These are phyloP conservation scores for Massariosphaeria phaeospora DNA, from an alignment of 495 filamentous ascomycete genomes.

Conservation along the genomic window DNA sequence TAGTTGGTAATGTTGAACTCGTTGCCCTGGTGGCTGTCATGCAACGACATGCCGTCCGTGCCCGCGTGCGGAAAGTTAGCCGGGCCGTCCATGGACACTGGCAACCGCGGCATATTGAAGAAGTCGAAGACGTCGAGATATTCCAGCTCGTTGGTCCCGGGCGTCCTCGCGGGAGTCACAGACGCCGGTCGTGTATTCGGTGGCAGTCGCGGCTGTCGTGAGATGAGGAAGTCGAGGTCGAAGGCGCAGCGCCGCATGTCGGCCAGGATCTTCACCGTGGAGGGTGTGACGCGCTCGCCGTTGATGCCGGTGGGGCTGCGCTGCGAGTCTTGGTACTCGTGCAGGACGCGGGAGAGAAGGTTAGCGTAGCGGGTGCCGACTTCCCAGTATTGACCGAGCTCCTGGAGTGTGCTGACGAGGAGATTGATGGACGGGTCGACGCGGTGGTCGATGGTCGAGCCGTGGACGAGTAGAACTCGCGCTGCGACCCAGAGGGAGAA, in stretches of 20 bases:
- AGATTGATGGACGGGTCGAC: conserved; percentile 70
- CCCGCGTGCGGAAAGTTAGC: conserved; percentile 11
- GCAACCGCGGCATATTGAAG: conserved; percentile 80
- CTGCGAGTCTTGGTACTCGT: conserved; percentile 76
- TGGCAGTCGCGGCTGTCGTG: conserved; percentile 64
- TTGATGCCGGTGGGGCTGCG: conserved; percentile 47
- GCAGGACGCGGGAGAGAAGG: conserved; percentile 75
- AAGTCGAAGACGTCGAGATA: conserved; percentile 92
- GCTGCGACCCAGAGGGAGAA: conserved; percentile 93
- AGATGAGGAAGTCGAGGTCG: conserved; percentile 82
- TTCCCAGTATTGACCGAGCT: conserved; percentile 77
- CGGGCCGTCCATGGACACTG: conserved; percentile 42
- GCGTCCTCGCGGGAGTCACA: conserved; percentile 51
- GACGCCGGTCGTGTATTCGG: conserved; percentile 39
- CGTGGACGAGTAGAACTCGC: conserved; percentile 76
- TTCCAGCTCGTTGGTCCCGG: conserved; percentile 75
- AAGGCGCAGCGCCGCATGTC: conserved; percentile 85
- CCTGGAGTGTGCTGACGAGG: conserved; percentile 72
- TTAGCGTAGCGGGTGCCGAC: conserved; percentile 75
- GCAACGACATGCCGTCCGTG: conserved; percentile 29
- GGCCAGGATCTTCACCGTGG: conserved; percentile 75
- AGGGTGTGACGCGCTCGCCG: conserved; percentile 70
- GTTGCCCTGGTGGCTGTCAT: conserved; percentile 31
- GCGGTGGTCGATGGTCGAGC: conserved; percentile 77
- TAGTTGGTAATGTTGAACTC: conserved; percentile 65